Evolutionary conservation across 495 filamentous ascomycete genomes (phyloP).

Genomic region (Aspergillus haitiensis): DNA sequence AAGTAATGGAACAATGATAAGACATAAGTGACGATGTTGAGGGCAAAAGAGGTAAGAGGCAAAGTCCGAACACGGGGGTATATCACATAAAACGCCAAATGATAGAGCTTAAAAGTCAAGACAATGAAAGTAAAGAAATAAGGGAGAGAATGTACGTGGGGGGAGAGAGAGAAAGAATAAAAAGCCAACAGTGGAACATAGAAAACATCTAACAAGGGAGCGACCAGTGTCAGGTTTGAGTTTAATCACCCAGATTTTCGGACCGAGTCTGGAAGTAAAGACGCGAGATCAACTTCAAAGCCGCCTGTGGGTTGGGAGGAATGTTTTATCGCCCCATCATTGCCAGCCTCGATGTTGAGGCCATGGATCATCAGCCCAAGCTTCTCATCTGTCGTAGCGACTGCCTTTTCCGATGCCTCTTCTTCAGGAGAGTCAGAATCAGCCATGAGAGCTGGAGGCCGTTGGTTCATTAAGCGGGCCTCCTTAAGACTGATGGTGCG

Average conservation of each 20-base stretch:
- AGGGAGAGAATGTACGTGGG: constrained; percentile 10
- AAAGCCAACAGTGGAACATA: neutral
- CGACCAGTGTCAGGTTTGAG: neutral
- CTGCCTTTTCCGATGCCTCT: constrained; percentile 6
- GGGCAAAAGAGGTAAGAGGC: constrained; percentile 3
- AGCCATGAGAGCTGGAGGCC: constrained; percentile 84
- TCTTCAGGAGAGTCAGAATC: constrained; percentile 11
- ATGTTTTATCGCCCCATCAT: constrained; percentile 15
- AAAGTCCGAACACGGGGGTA: constrained; percentile 30
- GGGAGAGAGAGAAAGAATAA: constrained; percentile 10
- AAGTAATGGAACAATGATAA: constrained; percentile 10
- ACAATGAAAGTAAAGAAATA: constrained; percentile 11
- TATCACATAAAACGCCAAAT: constrained; percentile 49
- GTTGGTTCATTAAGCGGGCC: constrained; percentile 75
- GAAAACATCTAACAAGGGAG: neutral
- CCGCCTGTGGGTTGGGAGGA: constrained; percentile 31
- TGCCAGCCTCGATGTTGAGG: constrained; percentile 31
- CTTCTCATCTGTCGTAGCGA: constrained; percentile 26
- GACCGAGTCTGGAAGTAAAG: constrained; percentile 33
- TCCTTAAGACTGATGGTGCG: constrained; percentile 89
- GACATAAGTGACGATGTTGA: constrained; percentile 1
- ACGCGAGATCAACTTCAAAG: constrained; percentile 28
- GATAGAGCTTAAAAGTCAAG: constrained; percentile 16
- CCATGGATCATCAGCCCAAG: constrained; percentile 39
- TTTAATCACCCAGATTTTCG: constrained; percentile 23